Evolutionary conservation across 2,329 filamentous ascomycete genomes (phyloP).

Genomic region (Sporothrix sp.): DNA sequence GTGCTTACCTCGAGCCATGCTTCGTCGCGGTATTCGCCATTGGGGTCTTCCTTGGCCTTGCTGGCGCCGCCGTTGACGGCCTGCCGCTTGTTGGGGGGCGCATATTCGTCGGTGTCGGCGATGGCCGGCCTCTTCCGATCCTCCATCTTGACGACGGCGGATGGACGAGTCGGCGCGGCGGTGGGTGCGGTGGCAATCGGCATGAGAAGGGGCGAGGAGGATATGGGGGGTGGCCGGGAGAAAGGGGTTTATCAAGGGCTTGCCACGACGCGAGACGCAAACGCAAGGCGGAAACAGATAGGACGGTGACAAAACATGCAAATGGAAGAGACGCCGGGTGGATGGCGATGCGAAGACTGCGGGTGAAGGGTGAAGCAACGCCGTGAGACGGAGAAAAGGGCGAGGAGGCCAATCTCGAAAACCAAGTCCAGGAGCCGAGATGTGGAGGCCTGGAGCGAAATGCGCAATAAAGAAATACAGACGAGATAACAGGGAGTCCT

Average conservation of each 20-base stretch:
- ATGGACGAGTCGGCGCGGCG: conserved; percentile 58
- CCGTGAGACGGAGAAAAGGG: conserved; percentile 22
- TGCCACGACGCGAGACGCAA: too few species aligned
- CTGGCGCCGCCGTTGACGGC: conserved; percentile 67
- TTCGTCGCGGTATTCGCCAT: conserved; percentile 48
- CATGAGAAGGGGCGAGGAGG: conserved; percentile 58
- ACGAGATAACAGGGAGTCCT: conserved; percentile 7
- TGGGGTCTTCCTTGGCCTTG: conserved; percentile 43
- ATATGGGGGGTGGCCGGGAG: conserved; percentile 22
- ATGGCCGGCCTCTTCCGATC: conserved; percentile 94
- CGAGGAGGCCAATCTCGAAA: not conserved
- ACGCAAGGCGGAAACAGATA: too few species aligned
- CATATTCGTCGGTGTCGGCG: conserved; percentile 68
- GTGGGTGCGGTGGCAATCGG: conserved; percentile 68
- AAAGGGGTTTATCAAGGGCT: too few species aligned
- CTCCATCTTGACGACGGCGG: conserved; percentile 92
- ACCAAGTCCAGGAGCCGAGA: not conserved
- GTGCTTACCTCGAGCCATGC: conserved; percentile 55
- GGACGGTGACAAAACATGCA: conserved; percentile 1
- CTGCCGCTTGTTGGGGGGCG: conserved; percentile 85
- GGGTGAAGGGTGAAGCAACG: not conserved
- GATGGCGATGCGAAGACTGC: too few species aligned
- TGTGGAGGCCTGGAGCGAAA: conserved; percentile 11
- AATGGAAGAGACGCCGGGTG: too few species aligned
- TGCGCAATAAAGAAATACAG: not conserved